Conservation (phyloP, 1,284 basidiomycete genomes). For the Ganoderma meredithae region DNA sequence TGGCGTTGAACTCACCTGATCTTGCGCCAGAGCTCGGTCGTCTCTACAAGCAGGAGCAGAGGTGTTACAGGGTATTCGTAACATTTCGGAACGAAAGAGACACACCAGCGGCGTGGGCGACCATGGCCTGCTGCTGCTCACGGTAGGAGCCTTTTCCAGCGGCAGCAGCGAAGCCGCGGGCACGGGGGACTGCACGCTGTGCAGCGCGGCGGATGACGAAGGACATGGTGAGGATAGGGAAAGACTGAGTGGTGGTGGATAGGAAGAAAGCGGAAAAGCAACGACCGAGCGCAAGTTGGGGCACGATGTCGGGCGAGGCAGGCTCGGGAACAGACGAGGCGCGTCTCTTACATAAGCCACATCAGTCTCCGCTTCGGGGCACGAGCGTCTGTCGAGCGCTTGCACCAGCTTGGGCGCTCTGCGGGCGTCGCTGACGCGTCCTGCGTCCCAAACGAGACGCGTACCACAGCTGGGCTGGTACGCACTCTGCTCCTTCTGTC, state of each 20-base stretch:
- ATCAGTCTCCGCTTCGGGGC: constrained; percentile 8
- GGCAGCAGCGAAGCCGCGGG: constrained; percentile 49
- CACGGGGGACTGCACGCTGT: constrained; percentile 51
- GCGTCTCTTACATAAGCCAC: constrained; percentile 30
- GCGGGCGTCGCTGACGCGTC: constrained; percentile 38
- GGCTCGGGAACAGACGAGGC: constrained; percentile 32
- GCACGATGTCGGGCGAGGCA: constrained; percentile 35
- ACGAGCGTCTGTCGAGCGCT: constrained; percentile 8
- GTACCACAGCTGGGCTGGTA: constrained; percentile 21
- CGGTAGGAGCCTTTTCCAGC: constrained; percentile 53
- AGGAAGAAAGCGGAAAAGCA: constrained; percentile 35
- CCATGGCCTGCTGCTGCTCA: constrained; percentile 63
- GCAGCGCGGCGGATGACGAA: constrained; percentile 59
- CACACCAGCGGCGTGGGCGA: constrained; percentile 73
- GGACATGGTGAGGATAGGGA: constrained; percentile 52
- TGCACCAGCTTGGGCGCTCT: neutral
- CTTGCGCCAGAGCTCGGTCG: constrained; percentile 84
- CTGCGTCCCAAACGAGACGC: constrained; percentile 27
- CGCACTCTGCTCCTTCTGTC: constrained; percentile 25
- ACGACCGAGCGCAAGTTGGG: constrained; percentile 31
- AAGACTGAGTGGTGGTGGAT: constrained; percentile 27
- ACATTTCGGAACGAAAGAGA: constrained; percentile 22
- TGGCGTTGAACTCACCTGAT: constrained; percentile 64
- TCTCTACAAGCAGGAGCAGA: constrained; percentile 52
- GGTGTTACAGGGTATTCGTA: constrained; percentile 11